These are phyloP conservation scores for Leishmania turanica DNA, from an alignment of 208 protist genomes.

Conservation along the genomic window DNA sequence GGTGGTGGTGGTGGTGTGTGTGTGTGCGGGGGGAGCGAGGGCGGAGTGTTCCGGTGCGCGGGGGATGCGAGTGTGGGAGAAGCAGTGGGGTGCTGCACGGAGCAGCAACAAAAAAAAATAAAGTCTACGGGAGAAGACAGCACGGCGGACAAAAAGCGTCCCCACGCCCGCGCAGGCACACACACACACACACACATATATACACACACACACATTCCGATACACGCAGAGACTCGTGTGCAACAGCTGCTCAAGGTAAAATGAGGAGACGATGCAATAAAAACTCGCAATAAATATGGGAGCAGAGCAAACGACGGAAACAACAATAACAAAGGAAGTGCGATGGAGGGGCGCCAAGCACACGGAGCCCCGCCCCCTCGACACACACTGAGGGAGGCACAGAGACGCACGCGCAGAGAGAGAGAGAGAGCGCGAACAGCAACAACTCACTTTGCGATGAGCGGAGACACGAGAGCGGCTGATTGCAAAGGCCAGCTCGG, in stretches of 20 bases:
- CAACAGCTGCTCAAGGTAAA: neutral
- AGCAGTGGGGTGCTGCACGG: neutral
- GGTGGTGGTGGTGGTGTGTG: too few relatives aligned
- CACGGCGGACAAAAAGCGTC: neutral
- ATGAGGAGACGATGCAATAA: neutral
- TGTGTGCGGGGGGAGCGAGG: too few relatives aligned
- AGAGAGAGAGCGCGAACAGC: neutral
- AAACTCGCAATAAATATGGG: neutral
- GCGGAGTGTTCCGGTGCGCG: too few relatives aligned
- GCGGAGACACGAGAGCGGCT: neutral
- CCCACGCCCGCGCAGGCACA: neutral
- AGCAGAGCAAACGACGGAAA: neutral
- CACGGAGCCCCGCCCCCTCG: neutral
- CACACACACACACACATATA: neutral
- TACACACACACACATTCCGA: neutral
- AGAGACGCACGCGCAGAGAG: neutral
- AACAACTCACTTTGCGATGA: neutral
- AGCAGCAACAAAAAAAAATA: neutral
- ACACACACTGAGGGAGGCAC: too few relatives aligned
- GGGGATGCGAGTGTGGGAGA: too few relatives aligned
- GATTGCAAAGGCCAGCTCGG: neutral
- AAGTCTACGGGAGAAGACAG: neutral
- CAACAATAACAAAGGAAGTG: neutral
- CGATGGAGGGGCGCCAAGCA: neutral
- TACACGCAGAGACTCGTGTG: neutral